Percentiles rank a stretch among this genome's conserved stretches.
Conservation (phyloP, 2,329 filamentous ascomycete genomes). For the Apiospora hydei region DNA sequence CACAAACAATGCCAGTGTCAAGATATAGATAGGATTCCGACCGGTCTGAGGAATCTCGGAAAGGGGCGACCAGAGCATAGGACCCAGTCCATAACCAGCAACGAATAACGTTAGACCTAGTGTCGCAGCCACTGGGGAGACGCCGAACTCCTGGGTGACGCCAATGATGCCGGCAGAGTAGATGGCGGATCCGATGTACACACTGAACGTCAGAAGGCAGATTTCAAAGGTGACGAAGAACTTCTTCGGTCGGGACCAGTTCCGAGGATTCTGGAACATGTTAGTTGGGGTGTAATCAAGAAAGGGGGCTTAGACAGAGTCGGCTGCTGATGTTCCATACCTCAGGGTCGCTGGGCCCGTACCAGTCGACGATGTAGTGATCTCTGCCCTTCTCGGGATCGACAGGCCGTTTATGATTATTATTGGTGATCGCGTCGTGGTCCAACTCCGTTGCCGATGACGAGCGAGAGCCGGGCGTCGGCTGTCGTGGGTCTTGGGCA, state of each 20-base stretch:
- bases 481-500: background rate
- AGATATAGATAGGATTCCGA: constrained; percentile 63
- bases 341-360: constrained; percentile 53
- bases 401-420: constrained; percentile 36
- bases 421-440: constrained; percentile 29
- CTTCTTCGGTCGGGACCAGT: constrained; percentile 49
- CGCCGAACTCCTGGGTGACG: constrained; percentile 33
- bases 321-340: constrained; percentile 32
- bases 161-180: constrained; percentile 33
- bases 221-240: constrained; percentile 40
- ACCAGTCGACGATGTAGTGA: constrained; percentile 58
- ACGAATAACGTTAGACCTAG: constrained; percentile 38
- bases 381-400: constrained; percentile 62
- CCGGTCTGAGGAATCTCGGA: constrained; percentile 65
- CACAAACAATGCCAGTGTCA: constrained; percentile 64
- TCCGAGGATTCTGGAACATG: constrained; percentile 41
- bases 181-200: constrained; percentile 39
- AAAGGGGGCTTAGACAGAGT: background rate
- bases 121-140: constrained; percentile 33
- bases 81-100: constrained; percentile 46
- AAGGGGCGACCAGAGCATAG: constrained; percentile 63
- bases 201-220: constrained; percentile 37
- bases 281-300: constrained; percentile 15
- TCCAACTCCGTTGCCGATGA: constrained; percentile 27
- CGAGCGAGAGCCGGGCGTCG: background rate